Evolutionary conservation across 2,329 filamentous ascomycete genomes (phyloP), one percentile per base, ranked within the genome.

Genomic region (Bipolaris cookei): DNA sequence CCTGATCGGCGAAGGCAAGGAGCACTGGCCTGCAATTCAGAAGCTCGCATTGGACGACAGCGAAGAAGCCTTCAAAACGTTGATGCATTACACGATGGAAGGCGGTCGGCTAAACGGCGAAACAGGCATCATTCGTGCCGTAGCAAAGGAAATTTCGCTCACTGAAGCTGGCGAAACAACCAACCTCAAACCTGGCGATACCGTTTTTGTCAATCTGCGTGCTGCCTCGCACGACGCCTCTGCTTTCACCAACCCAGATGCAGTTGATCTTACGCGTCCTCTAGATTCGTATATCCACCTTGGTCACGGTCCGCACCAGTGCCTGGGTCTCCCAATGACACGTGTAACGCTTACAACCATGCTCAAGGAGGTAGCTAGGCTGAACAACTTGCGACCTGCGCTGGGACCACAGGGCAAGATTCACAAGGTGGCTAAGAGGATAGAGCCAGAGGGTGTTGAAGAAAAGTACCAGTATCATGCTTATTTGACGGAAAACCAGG

Each of bases 11-110:
- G 78, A 79, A 18, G 83, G 82, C 32, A 61, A 64, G n/a, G 63
- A 76, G 34, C 78, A 85, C 69, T 78, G 83, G 63, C 70, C 78
- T 2, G 76, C 78, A 8, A 82, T 86, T 38, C 78, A 82, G 35
- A 67, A 72, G 1, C 74, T 86, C 11, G 81, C 83, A 1, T 23
- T 54, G 2, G 57, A 82, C 23, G 69, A 75, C 35, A 64, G 79
- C 75, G 35, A 78, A 66, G 35, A 78, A 75, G 64, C 80, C 74
- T 63, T 82, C 62, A 78, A 82, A 42, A 74, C 77, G 20, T 72
- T 86, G 7, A 76, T 81, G 69, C 78, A 81, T 71, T 86, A 86
- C 68, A 66, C 78, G 54, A 72, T 82, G 60, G 80, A 82, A 61
- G 79, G 74, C 35, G 73, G 71, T 2, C 75, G 80, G 2, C 68